Conservation (phyloP, 169 alveolate species). For the Condylostoma magnum region DNA sequence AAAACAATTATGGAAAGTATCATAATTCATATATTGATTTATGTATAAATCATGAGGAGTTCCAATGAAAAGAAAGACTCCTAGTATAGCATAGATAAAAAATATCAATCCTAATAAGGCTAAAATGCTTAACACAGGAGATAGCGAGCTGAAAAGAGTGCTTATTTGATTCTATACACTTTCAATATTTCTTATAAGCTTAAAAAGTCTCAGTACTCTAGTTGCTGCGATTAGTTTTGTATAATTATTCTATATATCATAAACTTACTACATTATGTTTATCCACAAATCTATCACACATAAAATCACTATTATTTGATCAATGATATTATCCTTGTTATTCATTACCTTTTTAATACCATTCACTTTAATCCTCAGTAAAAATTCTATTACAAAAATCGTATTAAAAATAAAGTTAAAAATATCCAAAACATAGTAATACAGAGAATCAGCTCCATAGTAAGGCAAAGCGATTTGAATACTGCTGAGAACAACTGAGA, state of each 20-base stretch:
- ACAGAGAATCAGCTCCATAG: slow-evolving; percentile 56
- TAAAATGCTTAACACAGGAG: slow-evolving; percentile 68
- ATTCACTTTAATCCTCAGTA: background rate
- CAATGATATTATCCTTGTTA: slow-evolving; percentile 16
- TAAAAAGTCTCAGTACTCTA: slow-evolving; percentile 68
- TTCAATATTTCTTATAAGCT: slow-evolving; percentile 68
- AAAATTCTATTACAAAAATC: slow-evolving; percentile 2
- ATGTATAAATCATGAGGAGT: slow-evolving; percentile 42
- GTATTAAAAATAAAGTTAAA: slow-evolving; percentile 40
- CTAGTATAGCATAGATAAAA: slow-evolving; percentile 77
- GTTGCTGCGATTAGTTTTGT: slow-evolving; percentile 73
- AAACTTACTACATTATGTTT: background rate
- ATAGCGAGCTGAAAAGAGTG: slow-evolving; percentile 58
- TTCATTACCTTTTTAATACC: background rate
- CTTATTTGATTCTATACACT: slow-evolving; percentile 43
- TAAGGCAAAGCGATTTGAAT: slow-evolving; percentile 72
- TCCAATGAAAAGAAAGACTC: slow-evolving; percentile 67
- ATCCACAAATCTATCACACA: background rate
- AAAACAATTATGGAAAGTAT: slow-evolving; percentile 58
- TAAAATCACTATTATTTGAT: slow-evolving; percentile 4
- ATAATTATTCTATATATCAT: background rate
- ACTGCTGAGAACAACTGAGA: slow-evolving; percentile 69
- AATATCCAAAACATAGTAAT: slow-evolving; percentile 36
- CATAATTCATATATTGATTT: slow-evolving; percentile 52
- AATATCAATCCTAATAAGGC: slow-evolving; percentile 61